These are phyloP conservation scores for Mycena albidolilacea DNA, from an alignment of 768 basidiomycete genomes.

Conservation along the genomic window DNA sequence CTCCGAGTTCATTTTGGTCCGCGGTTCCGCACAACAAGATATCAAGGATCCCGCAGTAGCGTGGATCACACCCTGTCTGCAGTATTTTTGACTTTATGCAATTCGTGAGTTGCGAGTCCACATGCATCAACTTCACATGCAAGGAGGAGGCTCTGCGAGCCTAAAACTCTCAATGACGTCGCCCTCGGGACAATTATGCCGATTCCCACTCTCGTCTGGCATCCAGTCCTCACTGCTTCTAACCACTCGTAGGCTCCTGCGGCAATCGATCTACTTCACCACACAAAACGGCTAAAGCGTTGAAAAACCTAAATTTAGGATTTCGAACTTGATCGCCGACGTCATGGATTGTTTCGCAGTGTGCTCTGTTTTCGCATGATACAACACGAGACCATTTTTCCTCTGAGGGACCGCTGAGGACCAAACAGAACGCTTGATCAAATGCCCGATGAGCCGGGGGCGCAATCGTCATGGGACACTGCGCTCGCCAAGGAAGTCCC, in stretches of 20 bases:
- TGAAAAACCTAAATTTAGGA: neutral
- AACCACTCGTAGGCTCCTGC: neutral
- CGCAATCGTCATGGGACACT: neutral
- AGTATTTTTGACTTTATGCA: neutral
- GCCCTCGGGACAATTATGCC: too few species aligned
- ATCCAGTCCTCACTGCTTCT: neutral
- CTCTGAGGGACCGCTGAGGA: neutral
- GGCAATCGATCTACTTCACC: neutral
- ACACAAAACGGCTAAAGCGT: neutral
- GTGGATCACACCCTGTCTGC: neutral
- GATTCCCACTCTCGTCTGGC: neutral
- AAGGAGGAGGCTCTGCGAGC: neutral
- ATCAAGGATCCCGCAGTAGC: neutral
- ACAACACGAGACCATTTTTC: neutral
- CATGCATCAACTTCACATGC: neutral
- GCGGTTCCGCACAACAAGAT: neutral
- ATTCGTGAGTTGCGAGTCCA: neutral
- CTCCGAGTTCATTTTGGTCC: neutral
- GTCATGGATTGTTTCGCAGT: neutral
- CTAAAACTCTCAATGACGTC: too few species aligned
- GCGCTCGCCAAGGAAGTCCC: neutral
- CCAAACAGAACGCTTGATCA: neutral
- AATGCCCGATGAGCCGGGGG: neutral
- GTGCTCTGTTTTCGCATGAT: constrained; percentile 3
- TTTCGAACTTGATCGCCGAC: neutral